Evolutionary conservation across 2,329 filamentous ascomycete species (phyloP).

Genomic region (Pseudocercospora fijiensis): DNA sequence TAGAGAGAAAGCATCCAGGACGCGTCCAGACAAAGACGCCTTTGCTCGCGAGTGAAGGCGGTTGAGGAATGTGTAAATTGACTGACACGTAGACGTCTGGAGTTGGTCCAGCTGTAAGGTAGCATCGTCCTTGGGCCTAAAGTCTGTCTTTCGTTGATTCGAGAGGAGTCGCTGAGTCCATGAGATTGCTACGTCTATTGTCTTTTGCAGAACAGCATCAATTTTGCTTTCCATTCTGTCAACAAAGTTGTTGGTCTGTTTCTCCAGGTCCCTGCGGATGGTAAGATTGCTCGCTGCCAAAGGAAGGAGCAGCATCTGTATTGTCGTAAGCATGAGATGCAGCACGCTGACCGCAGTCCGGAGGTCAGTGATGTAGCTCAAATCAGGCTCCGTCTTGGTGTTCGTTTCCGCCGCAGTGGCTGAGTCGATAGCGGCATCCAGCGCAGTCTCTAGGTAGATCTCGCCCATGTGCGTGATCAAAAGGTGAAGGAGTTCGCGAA

Average conservation of each 20-base stretch:
- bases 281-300: conserved; percentile 87
- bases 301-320: conserved; percentile 84
- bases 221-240: conserved; percentile 83
- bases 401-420: conserved; percentile 71
- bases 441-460: conserved; percentile 66
- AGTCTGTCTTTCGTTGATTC: conserved; percentile 83
- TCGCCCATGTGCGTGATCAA: conserved; percentile 85
- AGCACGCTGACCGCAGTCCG: conserved; percentile 83
- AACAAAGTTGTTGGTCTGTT: conserved; percentile 70
- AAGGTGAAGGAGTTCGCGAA: conserved; percentile 78
- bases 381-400: conserved; percentile 79
- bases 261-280: conserved; percentile 84
- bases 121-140: conserved; percentile 79
- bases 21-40: conserved; percentile 75
- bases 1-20: conserved; percentile 76
- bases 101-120: conserved; percentile 66
- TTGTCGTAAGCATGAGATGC: conserved; percentile 89
- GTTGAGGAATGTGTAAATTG: conserved; percentile 74
- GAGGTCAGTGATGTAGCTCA: conserved; percentile 76
- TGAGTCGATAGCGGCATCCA: conserved; percentile 70
- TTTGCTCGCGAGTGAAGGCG: conserved; percentile 63
- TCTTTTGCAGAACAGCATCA: conserved; percentile 66
- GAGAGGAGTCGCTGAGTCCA: conserved; percentile 72
- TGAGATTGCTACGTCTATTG: conserved; percentile 70
- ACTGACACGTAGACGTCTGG: conserved; percentile 80